phyloP scores from a whole-genome alignment of 768 basidiomycete genomes.

The Leucosporidium scottii region DNA sequence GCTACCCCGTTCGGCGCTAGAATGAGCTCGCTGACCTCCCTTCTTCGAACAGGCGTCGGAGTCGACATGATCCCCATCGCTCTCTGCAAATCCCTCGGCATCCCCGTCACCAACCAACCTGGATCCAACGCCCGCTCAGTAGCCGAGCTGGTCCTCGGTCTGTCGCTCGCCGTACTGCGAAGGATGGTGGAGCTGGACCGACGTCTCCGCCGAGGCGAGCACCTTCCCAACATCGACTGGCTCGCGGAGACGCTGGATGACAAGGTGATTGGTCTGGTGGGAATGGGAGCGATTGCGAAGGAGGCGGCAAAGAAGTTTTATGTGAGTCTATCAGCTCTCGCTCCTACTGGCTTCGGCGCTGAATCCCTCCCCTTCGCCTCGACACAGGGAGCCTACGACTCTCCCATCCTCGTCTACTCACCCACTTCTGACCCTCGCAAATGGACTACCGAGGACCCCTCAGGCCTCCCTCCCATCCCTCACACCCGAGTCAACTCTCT shows the following conservation, averaged over 20 bases:
- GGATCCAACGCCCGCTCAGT: constrained; percentile 20
- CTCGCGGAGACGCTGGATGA: constrained; percentile 39
- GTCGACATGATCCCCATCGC: constrained; percentile 20
- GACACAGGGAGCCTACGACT: constrained; percentile 52
- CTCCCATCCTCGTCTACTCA: constrained; percentile 60
- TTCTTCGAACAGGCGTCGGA: constrained; percentile 10
- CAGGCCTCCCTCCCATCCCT: constrained; percentile 42
- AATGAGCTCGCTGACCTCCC: background rate
- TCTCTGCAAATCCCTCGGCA: background rate
- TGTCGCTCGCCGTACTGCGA: constrained; percentile 2
- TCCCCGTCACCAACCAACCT: constrained; percentile 22
- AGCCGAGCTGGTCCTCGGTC: constrained; percentile 8
- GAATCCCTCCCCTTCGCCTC: constrained; percentile 43
- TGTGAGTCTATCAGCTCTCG: background rate
- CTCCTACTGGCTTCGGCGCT: background rate
- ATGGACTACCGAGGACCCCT: constrained; percentile 52
- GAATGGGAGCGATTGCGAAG: constrained; percentile 54
- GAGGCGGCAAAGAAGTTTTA: constrained; percentile 50
- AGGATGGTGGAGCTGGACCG: constrained; percentile 12
- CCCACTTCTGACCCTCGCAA: constrained; percentile 53
- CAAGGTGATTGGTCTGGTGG: constrained; percentile 55
- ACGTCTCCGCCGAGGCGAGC: constrained; percentile 1
- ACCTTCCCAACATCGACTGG: constrained; percentile 1
- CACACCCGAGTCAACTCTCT: constrained; percentile 44
- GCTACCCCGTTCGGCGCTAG: background rate